Percentiles rank a stretch among this genome's conserved stretches.
Conservation (phyloP, 78 protist species). For the Mantamonas sphyraenae region DNA sequence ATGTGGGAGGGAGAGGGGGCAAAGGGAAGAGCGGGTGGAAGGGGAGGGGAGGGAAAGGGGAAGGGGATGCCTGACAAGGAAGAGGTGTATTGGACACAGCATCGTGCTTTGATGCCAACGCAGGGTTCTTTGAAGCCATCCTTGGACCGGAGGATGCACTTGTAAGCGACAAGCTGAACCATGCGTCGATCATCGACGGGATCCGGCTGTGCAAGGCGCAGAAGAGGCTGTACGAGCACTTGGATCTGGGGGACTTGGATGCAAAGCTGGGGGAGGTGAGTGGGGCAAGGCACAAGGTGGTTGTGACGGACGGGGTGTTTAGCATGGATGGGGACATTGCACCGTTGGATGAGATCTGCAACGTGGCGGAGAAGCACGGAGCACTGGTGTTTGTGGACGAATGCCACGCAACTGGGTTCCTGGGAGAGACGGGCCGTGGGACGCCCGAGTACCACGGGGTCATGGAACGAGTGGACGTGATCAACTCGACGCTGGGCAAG, state of each 20-base stretch:
- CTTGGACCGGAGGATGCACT: slow-evolving; percentile 53
- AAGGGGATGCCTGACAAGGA: slow-evolving; percentile 20
- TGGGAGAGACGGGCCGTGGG: slow-evolving; percentile 66
- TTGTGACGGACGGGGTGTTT: slow-evolving; percentile 73
- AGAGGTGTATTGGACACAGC: slow-evolving; percentile 17
- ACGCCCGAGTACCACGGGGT: slow-evolving; percentile 32
- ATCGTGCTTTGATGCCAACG: slow-evolving; percentile 69
- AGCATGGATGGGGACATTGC: slow-evolving; percentile 85
- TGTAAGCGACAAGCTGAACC: slow-evolving; percentile 63
- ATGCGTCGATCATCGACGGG: slow-evolving; percentile 76
- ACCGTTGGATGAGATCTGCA: slow-evolving; percentile 55
- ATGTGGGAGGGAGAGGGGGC: slow-evolving; percentile 17
- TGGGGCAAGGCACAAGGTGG: slow-evolving; percentile 8
- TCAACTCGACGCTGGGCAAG: slow-evolving; percentile 72
- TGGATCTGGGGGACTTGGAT: slow-evolving; percentile 55
- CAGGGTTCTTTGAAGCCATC: slow-evolving; percentile 64
- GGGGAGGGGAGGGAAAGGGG: slow-evolving; percentile 21
- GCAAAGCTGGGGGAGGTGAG: slow-evolving; percentile 27
- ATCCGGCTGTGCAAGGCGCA: slow-evolving; percentile 58
- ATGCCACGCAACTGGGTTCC: slow-evolving; percentile 67
- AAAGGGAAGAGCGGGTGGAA: slow-evolving; percentile 40
- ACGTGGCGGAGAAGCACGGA: slow-evolving; percentile 8
- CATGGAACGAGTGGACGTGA: slow-evolving; percentile 35
- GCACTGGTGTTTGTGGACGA: slow-evolving; percentile 42
- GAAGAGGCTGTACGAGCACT: slow-evolving; percentile 21